phyloP scores from a whole-genome alignment of 805 yeast species.

The Kluyveromyces wickerhamii region DNA sequence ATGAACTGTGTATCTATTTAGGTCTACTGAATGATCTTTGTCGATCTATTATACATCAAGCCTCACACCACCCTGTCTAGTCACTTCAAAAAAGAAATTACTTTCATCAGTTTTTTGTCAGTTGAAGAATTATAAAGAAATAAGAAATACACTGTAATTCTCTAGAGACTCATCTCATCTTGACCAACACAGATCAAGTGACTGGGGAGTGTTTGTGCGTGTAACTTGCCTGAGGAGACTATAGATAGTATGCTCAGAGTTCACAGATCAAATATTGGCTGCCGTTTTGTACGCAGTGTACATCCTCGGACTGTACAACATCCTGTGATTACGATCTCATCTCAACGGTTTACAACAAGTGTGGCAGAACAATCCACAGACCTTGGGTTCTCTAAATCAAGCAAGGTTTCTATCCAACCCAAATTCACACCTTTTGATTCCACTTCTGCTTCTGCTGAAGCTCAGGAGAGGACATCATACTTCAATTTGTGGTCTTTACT shows the following conservation, averaged over 20 bases:
- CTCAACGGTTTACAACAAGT: background rate
- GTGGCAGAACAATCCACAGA: constrained; percentile 6
- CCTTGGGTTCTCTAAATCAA: constrained; percentile 13
- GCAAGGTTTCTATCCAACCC: constrained; percentile 12
- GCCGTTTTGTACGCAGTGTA: background rate
- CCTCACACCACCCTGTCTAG: too few species aligned
- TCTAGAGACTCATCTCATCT: too few species aligned
- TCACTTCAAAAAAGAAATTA: too few species aligned
- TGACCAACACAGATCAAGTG: too few species aligned
- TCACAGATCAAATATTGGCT: background rate
- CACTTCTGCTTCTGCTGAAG: constrained; percentile 15
- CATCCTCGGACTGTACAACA: background rate
- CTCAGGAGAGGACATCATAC: constrained; percentile 41
- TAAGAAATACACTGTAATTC: too few species aligned
- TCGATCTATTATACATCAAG: too few species aligned
- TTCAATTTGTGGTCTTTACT: constrained; percentile 65
- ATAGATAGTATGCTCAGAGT: constrained; percentile 3
- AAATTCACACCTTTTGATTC: constrained; percentile 24
- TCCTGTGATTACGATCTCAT: background rate
- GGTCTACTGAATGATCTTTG: too few species aligned
- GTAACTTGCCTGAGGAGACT: too few species aligned
- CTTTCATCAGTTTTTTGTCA: too few species aligned
- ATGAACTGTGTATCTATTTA: too few species aligned
- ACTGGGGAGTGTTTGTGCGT: too few species aligned
- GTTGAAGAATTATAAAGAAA: too few species aligned